A percentile compares a stretch with the other conserved stretches of the same genome.
Evolutionary conservation across 345 rosid genomes (phyloP).

Genomic region (Corymbia maculata): DNA sequence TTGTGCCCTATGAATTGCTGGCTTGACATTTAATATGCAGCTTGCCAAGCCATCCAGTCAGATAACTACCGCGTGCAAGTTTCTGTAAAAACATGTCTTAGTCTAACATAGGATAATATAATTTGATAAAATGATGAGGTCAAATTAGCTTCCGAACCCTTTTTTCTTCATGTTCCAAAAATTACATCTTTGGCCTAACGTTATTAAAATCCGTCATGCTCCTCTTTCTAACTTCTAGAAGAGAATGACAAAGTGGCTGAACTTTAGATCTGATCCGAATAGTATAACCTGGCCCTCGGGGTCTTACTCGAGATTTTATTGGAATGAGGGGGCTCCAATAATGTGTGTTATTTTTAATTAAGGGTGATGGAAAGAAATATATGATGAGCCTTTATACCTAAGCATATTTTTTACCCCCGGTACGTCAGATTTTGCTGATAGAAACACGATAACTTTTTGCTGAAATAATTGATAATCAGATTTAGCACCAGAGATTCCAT

Average conservation of each 20-base stretch:
- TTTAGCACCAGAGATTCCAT: not conserved
- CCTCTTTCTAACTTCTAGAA: too few relatives aligned
- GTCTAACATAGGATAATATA: not conserved
- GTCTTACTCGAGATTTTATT: not conserved
- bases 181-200: not conserved
- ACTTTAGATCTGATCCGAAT: too few relatives aligned
- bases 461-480: not conserved
- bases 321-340: not conserved
- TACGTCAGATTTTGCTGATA: too few relatives aligned
- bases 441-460: accelerated
- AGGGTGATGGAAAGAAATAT: not conserved
- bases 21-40: not conserved
- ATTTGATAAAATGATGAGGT: not conserved
- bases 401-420: too few relatives aligned
- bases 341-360: not conserved
- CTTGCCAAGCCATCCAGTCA: not conserved
- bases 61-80: not conserved
- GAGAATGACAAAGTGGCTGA: too few relatives aligned
- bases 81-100: not conserved
- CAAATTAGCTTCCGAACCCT: not conserved
- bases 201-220: too few relatives aligned
- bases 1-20: too few relatives aligned
- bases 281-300: too few relatives aligned
- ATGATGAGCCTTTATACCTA: not conserved
- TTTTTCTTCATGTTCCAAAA: not conserved